Base-by-base conservation (phyloP, 345 rosid genomes). In the Anacardium occidentale region DNA sequence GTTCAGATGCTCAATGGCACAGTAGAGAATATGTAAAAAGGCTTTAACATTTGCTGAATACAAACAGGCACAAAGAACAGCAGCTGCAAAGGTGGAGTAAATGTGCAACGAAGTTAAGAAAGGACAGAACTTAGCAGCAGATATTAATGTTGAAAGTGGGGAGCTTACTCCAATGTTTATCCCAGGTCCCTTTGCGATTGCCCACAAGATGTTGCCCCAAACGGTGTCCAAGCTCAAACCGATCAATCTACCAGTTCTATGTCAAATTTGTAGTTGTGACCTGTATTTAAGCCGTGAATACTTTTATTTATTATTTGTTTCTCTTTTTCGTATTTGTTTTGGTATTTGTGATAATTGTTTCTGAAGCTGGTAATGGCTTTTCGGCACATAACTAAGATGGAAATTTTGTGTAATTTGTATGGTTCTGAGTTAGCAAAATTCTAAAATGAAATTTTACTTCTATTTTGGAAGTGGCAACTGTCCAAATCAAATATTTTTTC, bases 141-240 rank as follows among this genome's bases (percentile, higher is more conserved):
- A 94, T 81, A 89, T 90, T 73, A 92, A 85, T 45, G 81, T 90
- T 0, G 97, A 94, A 78, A 92, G 97, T 34, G 94, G 97, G 51
- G 95, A 94, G 78, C 97, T 92, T 3, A 86, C 98, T 72, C 80
- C 90, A 5, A 89, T 94, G 97, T 89, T 94, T 73, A 70, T 94
- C 70, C 97, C 97, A 0, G 97, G 98, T 22, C 98, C 97, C 34
- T 92, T 81, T n/a, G 98, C 98, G 11, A 90, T 94, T 4, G 98
- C 98, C 21, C 95, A 92, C 84, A 83, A 60, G 75, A 68, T 72
- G 68, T 85, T 72, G 68, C 86, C 4, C 26, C 76, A 9, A 64
- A 78, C 57, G 84, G 82, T 29, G 66, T 18, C 53, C 80, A 55
- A 55, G 75, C 75, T 74, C 68, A 55, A 58, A 32, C 55, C 17